Conservation (phyloP, 1,139 yeast genomes). For the Hansenula anomala region DNA sequence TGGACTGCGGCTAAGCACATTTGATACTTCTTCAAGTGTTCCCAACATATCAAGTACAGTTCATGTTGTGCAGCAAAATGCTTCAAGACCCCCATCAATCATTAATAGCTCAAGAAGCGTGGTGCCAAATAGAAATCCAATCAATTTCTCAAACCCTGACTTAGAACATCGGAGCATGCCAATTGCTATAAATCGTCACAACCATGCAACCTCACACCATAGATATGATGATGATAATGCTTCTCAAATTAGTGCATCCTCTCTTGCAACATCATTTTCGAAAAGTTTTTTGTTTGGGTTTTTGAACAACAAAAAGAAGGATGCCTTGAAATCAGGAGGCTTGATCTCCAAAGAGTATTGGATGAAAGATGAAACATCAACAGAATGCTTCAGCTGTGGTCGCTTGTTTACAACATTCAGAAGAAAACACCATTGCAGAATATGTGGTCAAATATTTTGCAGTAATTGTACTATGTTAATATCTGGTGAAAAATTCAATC, state of each 20-base stretch:
- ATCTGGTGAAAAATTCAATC: constrained; percentile 68
- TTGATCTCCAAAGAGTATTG: constrained; percentile 68
- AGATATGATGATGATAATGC: constrained; percentile 23
- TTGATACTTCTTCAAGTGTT: constrained; percentile 16
- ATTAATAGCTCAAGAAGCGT: constrained; percentile 9
- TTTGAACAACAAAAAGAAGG: constrained; percentile 33
- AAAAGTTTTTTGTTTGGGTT: constrained; percentile 42
- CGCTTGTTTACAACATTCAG: constrained; percentile 72
- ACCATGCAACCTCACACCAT: constrained; percentile 11
- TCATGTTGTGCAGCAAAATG: constrained; percentile 10
- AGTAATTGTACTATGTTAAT: constrained; percentile 78
- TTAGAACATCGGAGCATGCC: constrained; percentile 8
- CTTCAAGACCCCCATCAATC: constrained; percentile 18
- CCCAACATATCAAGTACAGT: constrained; percentile 14
- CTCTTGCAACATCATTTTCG: constrained; percentile 34
- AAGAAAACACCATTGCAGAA: constrained; percentile 90
- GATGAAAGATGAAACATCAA: constrained; percentile 89
- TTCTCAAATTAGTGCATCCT: constrained; percentile 27
- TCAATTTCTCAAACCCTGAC: not conserved
- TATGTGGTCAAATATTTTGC: constrained; percentile 95
- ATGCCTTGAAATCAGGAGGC: constrained; percentile 25
- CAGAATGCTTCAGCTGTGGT: constrained; percentile 76
- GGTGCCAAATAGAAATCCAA: constrained; percentile 12
- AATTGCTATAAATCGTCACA: constrained; percentile 14
- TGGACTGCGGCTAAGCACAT: constrained; percentile 16